Conservation (phyloP, 176 grass and related monocot species). For the Eremochloa ophiuroides region DNA sequence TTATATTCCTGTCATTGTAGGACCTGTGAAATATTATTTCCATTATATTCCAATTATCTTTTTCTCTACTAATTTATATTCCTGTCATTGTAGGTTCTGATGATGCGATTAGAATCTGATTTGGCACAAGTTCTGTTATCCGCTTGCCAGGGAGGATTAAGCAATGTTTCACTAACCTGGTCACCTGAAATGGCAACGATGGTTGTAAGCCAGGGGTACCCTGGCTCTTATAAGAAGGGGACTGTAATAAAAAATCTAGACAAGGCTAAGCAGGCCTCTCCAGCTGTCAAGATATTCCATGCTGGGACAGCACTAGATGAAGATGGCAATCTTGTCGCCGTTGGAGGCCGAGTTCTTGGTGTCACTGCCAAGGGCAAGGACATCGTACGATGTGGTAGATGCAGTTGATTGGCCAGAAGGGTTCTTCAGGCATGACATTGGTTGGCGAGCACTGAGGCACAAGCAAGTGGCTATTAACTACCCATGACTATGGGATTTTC, state of each 20-base stretch:
- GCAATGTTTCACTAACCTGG: constrained; percentile 58
- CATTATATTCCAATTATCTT: too few relatives aligned
- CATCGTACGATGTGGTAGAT: constrained; percentile 56
- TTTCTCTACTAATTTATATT: too few relatives aligned
- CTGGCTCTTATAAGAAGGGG: constrained; percentile 76
- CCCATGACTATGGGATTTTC: neutral
- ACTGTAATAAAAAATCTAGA: too few relatives aligned
- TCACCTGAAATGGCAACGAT: constrained; percentile 62
- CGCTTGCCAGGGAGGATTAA: constrained; percentile 62
- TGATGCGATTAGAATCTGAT: constrained; percentile 79
- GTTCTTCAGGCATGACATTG: constrained; percentile 72
- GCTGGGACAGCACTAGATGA: constrained; percentile 53
- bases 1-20: too few relatives aligned
- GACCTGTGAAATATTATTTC: too few relatives aligned
- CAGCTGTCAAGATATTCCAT: too few relatives aligned
- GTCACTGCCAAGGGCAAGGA: constrained; percentile 73
- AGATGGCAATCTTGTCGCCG: constrained; percentile 61
- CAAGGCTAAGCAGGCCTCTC: too few relatives aligned
- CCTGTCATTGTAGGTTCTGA: constrained; percentile 64
- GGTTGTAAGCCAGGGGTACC: constrained; percentile 79
- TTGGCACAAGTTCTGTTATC: constrained; percentile 66
- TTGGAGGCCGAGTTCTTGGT: constrained; percentile 59
- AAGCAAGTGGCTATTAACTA: constrained; percentile 28
- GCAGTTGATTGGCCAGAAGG: constrained; percentile 80
- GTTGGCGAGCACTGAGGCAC: constrained; percentile 60